These are phyloP conservation scores for Berberis thunbergii DNA, from an alignment of 164 flowering plant genomes.

Conservation along the genomic window DNA sequence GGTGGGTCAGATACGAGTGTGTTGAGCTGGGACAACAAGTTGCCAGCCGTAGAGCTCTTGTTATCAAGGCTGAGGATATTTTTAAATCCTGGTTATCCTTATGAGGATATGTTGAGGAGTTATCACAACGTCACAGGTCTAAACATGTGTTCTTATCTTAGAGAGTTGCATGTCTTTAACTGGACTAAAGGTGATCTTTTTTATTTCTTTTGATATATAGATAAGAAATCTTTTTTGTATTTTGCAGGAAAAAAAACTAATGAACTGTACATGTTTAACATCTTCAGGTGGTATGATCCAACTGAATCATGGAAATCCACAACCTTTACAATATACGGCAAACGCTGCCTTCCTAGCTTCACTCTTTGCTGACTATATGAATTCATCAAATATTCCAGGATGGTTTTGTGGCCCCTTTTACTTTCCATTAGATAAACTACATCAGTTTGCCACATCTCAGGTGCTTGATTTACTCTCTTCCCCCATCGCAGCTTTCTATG, in stretches of 20 bases:
- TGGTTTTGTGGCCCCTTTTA: constrained; percentile 48
- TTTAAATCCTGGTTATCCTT: constrained; percentile 50
- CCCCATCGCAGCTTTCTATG: not conserved
- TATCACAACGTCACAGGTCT: constrained; percentile 52
- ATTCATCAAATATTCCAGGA: constrained; percentile 52
- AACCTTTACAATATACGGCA: constrained; percentile 58
- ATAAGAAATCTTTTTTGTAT: not conserved
- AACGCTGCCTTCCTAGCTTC: constrained; percentile 72
- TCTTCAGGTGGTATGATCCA: constrained; percentile 65
- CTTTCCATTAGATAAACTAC: constrained; percentile 20
- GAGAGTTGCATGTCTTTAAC: constrained; percentile 39
- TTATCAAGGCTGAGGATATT: constrained; percentile 36
- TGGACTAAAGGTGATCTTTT: constrained; percentile 41
- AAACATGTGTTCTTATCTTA: constrained; percentile 72
- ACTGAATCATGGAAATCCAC: constrained; percentile 45
- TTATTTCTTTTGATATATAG: not conserved
- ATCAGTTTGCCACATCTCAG: constrained; percentile 55
- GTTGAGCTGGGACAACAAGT: constrained; percentile 58
- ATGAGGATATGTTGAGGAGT: constrained; percentile 47
- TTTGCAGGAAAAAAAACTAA: not conserved
- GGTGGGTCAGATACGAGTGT: constrained; percentile 24
- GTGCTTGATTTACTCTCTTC: constrained; percentile 12
- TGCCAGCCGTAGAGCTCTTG: constrained; percentile 42
- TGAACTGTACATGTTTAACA: not conserved
- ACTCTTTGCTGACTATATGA: constrained; percentile 61